These are phyloP conservation scores for Poteriospumella lacustris DNA, from an alignment of 108 stramenopile genomes.

Conservation along the genomic window DNA sequence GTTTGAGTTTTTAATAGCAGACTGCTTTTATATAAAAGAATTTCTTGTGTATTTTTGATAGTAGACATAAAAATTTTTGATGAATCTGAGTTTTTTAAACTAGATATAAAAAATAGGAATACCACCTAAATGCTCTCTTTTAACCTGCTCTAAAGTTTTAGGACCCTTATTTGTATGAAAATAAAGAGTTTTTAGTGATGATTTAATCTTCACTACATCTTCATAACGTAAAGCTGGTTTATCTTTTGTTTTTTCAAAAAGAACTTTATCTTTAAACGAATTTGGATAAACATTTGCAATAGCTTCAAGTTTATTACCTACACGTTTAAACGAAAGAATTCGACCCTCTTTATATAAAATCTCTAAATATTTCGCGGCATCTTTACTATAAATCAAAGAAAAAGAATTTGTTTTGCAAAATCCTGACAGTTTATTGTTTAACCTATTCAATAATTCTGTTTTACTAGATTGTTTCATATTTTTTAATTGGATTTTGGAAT, in stretches of 20 bases:
- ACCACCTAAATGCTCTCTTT: slow-evolving; percentile 5
- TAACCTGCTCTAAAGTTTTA: not conserved
- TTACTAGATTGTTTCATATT: slow-evolving; percentile 9
- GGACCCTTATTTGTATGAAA: slow-evolving; percentile 3
- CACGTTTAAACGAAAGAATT: slow-evolving; percentile 16
- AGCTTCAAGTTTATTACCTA: not conserved
- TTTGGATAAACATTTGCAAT: slow-evolving; percentile 3
- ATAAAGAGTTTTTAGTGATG: slow-evolving; percentile 10
- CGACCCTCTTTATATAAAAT: slow-evolving; percentile 21
- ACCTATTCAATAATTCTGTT: slow-evolving; percentile 9
- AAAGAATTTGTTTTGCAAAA: slow-evolving; percentile 9
- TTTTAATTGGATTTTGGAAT: slow-evolving; percentile 21
- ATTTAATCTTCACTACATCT: not conserved
- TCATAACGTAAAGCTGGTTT: not conserved
- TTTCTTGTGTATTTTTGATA: slow-evolving; percentile 2
- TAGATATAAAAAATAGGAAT: not conserved
- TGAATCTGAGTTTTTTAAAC: slow-evolving; percentile 6
- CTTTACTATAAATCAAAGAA: slow-evolving; percentile 9
- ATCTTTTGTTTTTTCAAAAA: slow-evolving; percentile 1
- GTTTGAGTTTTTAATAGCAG: not conserved
- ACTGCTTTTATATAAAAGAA: not conserved
- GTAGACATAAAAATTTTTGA: not conserved
- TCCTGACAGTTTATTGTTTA: slow-evolving; percentile 8
- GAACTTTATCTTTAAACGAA: slow-evolving; percentile 14
- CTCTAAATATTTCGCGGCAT: slow-evolving; percentile 11